Conservation (phyloP, 306 rosid species). For the Fragaria vesca region DNA sequence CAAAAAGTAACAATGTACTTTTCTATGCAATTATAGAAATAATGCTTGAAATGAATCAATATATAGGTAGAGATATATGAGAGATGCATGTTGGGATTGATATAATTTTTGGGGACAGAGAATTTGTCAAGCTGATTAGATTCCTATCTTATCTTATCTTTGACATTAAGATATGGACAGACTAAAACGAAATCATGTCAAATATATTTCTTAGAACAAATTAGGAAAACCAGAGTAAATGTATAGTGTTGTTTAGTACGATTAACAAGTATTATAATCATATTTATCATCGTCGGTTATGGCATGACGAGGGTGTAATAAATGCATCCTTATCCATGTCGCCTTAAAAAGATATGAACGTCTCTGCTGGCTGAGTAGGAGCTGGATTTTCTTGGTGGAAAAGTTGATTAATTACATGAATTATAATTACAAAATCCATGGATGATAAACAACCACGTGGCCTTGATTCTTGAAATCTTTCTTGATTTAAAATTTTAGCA, state of each 20-base stretch:
- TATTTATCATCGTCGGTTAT: not conserved
- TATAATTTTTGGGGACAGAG: not conserved
- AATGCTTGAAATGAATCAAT: no score
- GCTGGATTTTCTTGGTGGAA: slow-evolving; percentile 1
- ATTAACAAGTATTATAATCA: not conserved
- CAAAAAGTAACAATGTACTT: no score
- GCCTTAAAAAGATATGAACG: not conserved
- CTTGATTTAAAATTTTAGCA: no score
- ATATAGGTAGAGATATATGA: no score
- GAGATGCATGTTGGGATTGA: no score
- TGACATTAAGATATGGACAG: not conserved
- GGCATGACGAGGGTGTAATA: not conserved
- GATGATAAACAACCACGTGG: not conserved
- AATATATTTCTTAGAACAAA: not conserved
- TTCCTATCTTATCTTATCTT: not conserved
- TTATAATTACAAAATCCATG: not conserved
- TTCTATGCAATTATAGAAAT: no score
- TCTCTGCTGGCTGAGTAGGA: not conserved
- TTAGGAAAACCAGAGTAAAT: not conserved
- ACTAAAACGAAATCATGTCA: not conserved
- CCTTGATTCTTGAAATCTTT: not conserved
- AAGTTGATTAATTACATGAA: not conserved
- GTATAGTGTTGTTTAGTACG: not conserved
- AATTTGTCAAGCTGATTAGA: not conserved
- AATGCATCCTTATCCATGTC: slow-evolving; percentile 15